phyloP scores from a whole-genome alignment of 257 asterid genomes.

The Schizonepeta tenuifolia region DNA sequence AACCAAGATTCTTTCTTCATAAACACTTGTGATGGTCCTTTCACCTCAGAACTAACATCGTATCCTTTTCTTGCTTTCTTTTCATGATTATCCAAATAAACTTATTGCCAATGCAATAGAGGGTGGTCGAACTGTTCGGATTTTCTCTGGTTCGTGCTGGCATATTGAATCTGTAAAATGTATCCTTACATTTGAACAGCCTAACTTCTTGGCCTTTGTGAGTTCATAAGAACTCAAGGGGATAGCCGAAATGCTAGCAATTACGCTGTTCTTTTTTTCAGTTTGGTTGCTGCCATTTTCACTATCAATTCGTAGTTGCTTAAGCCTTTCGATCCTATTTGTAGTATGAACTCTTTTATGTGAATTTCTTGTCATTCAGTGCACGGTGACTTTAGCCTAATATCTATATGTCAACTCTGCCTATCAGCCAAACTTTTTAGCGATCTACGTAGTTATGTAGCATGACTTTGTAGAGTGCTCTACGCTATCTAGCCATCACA shows the following conservation, averaged over 20 bases:
- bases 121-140: neutral
- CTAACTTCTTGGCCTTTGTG: neutral
- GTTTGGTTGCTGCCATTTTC: neutral
- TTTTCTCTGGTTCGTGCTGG: neutral
- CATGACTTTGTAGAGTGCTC: neutral
- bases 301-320: neutral
- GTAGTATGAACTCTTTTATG: neutral
- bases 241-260: too few species aligned
- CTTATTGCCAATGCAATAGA: neutral
- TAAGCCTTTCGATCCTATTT: neutral
- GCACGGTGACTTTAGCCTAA: too few species aligned
- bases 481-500: neutral
- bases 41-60: neutral
- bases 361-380: neutral
- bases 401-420: neutral
- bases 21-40: neutral
- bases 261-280: neutral
- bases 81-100: neutral
- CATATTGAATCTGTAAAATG: neutral
- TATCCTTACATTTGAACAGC: neutral
- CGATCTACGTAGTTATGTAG: neutral
- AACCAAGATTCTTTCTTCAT: conserved; percentile 8
- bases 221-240: too few species aligned
- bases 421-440: neutral
- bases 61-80: neutral